phyloP scores from a whole-genome alignment of 192 early-diverging fungal genomes.

The Bifiguratus adelaidae region DNA sequence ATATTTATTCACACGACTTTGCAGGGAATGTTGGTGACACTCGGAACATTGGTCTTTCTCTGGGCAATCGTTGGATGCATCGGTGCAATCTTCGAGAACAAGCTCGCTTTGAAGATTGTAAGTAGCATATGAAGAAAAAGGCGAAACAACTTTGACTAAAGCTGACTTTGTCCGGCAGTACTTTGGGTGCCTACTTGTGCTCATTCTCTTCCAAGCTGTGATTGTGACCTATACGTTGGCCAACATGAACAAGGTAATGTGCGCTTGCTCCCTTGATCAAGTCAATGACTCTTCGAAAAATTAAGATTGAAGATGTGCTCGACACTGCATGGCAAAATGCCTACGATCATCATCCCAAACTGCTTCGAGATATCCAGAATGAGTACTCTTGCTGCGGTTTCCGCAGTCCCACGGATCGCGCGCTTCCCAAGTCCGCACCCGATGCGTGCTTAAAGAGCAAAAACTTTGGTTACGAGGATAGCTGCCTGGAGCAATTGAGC shows the following conservation, averaged over 20 bases:
- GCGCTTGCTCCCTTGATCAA: neutral
- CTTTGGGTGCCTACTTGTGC: neutral
- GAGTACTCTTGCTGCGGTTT: slow-evolving; percentile 24
- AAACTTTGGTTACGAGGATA: slow-evolving; percentile 18
- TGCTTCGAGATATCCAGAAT: slow-evolving; percentile 30
- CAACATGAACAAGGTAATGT: slow-evolving; percentile 2
- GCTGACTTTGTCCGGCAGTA: slow-evolving; percentile 1
- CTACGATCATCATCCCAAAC: slow-evolving; percentile 19
- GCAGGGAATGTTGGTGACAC: too few relatives aligned
- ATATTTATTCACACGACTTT: too few relatives aligned
- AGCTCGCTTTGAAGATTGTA: too few relatives aligned
- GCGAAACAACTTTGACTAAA: too few relatives aligned
- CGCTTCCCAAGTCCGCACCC: slow-evolving; percentile 8
- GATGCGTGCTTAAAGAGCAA: slow-evolving; percentile 6
- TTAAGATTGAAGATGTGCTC: slow-evolving; percentile 4
- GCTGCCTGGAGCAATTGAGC: slow-evolving; percentile 8
- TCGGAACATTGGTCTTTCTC: too few relatives aligned
- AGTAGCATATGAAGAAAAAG: too few relatives aligned
- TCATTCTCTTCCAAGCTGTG: slow-evolving; percentile 14
- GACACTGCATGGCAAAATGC: slow-evolving; percentile 28
- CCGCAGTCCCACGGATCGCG: slow-evolving; percentile 16
- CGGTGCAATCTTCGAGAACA: too few relatives aligned
- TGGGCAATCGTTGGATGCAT: too few relatives aligned
- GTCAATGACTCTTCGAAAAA: neutral
- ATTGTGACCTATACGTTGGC: slow-evolving; percentile 10